Conservation (phyloP, 768 basidiomycete species). For the Pleurotus cornucopiae region DNA sequence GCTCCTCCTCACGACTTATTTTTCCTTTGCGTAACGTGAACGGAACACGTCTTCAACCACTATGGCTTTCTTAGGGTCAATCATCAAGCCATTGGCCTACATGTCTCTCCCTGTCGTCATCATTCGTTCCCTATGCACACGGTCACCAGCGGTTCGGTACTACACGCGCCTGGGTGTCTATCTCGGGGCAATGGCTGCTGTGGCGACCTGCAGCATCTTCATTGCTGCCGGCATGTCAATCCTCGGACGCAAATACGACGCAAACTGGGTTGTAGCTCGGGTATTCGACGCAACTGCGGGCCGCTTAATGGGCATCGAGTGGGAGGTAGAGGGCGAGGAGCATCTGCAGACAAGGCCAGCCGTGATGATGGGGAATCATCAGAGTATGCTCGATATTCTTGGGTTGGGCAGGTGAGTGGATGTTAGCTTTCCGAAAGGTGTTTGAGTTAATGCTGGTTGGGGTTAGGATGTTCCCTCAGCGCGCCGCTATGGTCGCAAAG, state of each 20-base stretch:
- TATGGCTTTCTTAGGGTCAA: slow-evolving; percentile 60
- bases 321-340: slow-evolving; percentile 86
- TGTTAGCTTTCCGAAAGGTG: slow-evolving; percentile 7
- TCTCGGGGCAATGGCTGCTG: slow-evolving; percentile 62
- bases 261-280: slow-evolving; percentile 79
- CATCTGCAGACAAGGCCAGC: slow-evolving; percentile 68
- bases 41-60: slow-evolving; percentile 4
- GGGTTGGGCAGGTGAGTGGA: slow-evolving; percentile 68
- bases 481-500: slow-evolving; percentile 90
- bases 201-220: slow-evolving; percentile 69
- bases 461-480: slow-evolving; percentile 73
- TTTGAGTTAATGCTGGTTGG: slow-evolving; percentile 3
- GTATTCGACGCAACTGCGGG: slow-evolving; percentile 73
- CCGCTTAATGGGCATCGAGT: slow-evolving; percentile 56
- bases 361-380: slow-evolving; percentile 85
- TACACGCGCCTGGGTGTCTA: slow-evolving; percentile 74
- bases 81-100: slow-evolving; percentile 74
- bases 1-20: neutral
- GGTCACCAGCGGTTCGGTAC: slow-evolving; percentile 58
- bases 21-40: neutral
- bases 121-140: slow-evolving; percentile 52
- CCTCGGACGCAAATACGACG: slow-evolving; percentile 68
- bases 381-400: slow-evolving; percentile 88
- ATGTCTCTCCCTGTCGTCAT: slow-evolving; percentile 69
- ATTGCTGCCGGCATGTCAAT: slow-evolving; percentile 63